These are phyloP conservation scores for Alnus rubra DNA, from an alignment of 306 rosid species.

Conservation along the genomic window DNA sequence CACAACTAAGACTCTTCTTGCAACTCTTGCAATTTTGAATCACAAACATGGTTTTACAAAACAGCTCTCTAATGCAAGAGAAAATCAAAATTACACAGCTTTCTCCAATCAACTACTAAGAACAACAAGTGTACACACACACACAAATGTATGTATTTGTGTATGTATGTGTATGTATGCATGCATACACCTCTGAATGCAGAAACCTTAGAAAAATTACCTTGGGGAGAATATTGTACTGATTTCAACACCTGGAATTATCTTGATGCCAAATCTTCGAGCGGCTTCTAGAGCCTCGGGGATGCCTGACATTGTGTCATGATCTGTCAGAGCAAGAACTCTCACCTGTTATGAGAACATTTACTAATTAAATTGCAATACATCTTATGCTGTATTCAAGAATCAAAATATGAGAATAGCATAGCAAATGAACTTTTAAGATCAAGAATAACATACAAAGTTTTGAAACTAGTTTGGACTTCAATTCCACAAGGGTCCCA, in stretches of 20 bases:
- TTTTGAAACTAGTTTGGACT: neutral
- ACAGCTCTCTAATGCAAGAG: neutral
- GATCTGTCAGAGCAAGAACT: slow-evolving; percentile 99
- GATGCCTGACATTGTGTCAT: slow-evolving; percentile 94
- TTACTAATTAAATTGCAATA: slow-evolving; percentile 40
- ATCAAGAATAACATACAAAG: neutral
- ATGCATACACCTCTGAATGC: slow-evolving; percentile 12
- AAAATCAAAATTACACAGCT: neutral
- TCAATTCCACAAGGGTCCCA: neutral
- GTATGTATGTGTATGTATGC: neutral
- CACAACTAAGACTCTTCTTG: slow-evolving; percentile 4
- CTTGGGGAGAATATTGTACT: slow-evolving; percentile 75
- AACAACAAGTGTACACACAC: neutral
- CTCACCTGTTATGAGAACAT: slow-evolving; percentile 89
- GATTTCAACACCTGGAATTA: slow-evolving; percentile 97
- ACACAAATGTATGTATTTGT: neutral
- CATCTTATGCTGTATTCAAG: slow-evolving; percentile 14
- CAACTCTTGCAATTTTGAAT: neutral
- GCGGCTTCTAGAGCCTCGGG: slow-evolving; percentile 89
- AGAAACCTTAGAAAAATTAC: slow-evolving; percentile 34
- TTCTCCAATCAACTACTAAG: neutral
- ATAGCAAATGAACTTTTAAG: neutral
- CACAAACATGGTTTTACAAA: neutral
- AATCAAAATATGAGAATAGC: slow-evolving; percentile 6
- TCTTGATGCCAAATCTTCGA: slow-evolving; percentile 79